These are phyloP conservation scores for Pythium sp. DNA, from an alignment of 352 stramenopile genomes.

Conservation along the genomic window DNA sequence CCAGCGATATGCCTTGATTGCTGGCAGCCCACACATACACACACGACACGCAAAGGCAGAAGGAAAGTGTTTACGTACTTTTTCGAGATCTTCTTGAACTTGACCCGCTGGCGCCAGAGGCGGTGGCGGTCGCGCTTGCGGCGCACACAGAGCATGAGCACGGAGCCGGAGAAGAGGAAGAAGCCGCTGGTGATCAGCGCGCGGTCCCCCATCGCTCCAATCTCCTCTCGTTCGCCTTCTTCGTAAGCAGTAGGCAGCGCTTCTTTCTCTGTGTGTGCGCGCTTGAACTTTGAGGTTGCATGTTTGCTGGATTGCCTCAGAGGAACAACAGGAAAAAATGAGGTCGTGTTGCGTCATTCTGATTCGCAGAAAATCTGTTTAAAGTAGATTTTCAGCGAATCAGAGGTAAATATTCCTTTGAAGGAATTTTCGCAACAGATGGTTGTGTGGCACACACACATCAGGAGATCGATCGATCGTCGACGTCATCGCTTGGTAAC, in stretches of 20 bases:
- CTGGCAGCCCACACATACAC: neutral
- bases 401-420: neutral
- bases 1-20: too few species aligned
- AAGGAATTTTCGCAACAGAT: neutral
- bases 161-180: constrained; percentile 68
- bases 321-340: neutral
- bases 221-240: neutral
- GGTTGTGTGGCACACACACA: neutral
- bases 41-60: neutral
- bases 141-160: constrained; percentile 59
- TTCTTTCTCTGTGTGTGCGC: neutral
- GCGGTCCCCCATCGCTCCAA: constrained; percentile 19
- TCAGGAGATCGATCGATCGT: neutral
- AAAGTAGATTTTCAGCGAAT: neutral
- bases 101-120: constrained; percentile 69
- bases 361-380: neutral
- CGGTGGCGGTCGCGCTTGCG: constrained; percentile 68
- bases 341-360: neutral
- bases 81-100: constrained; percentile 86
- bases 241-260: neutral
- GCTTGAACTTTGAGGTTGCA: constrained; percentile 1
- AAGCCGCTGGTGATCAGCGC: constrained; percentile 58
- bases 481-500: neutral
- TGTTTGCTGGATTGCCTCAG: neutral
- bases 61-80: constrained; percentile 30